Percentiles rank a stretch among this genome's conserved stretches.
phyloP scores from a whole-genome alignment of 305 asterid genomes.

The Rubia tinctorum region DNA sequence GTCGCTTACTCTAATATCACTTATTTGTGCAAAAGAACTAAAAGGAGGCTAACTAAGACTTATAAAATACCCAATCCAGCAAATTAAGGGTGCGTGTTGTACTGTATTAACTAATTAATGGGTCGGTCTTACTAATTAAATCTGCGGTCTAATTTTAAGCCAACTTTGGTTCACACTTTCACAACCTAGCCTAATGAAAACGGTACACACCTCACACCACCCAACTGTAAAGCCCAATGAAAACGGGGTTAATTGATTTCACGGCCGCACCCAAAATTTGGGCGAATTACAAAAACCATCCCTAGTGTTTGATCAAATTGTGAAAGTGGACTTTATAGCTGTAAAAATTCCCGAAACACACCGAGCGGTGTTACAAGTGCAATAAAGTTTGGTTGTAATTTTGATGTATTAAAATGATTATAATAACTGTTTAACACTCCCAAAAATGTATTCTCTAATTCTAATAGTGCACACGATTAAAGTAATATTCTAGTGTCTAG shows the following conservation, averaged over 20 bases:
- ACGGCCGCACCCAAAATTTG: slow-evolving; percentile 12
- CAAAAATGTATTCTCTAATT: too few relatives aligned
- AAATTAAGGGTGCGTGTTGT: not conserved
- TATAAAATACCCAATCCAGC: not conserved
- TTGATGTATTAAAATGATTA: too few relatives aligned
- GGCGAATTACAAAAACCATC: not conserved
- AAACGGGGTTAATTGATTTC: slow-evolving; percentile 13
- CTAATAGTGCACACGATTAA: too few relatives aligned
- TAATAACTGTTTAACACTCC: too few relatives aligned
- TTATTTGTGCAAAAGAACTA: not conserved
- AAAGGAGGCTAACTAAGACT: not conserved
- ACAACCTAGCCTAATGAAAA: not conserved
- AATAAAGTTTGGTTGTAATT: too few relatives aligned
- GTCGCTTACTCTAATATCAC: not conserved
- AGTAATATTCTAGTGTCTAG: too few relatives aligned
- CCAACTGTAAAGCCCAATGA: slow-evolving; percentile 4
- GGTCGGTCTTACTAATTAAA: not conserved
- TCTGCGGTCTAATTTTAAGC: not conserved
- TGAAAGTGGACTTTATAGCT: too few relatives aligned
- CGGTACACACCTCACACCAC: not conserved
- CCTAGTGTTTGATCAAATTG: not conserved
- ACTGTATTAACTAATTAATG: not conserved
- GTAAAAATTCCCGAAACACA: too few relatives aligned
- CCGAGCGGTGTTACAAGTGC: too few relatives aligned
- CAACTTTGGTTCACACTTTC: slow-evolving; percentile 12